phyloP scores from a whole-genome alignment of 768 basidiomycete genomes.

The Clitopilus passeckerianus region DNA sequence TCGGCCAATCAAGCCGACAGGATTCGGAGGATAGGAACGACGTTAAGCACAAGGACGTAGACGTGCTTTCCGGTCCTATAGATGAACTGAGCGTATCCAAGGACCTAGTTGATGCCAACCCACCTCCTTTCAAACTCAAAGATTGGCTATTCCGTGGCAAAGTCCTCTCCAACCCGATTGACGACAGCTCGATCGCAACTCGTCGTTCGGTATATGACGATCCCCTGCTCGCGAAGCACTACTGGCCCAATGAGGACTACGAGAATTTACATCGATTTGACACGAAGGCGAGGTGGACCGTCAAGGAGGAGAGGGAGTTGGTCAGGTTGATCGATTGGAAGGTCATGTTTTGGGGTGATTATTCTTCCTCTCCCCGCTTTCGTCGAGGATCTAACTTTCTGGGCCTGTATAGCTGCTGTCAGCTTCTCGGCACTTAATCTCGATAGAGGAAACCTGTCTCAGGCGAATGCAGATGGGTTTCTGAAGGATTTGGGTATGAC shows the following conservation, averaged over 20 bases:
- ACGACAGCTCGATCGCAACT: slow-evolving; percentile 40
- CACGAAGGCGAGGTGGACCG: slow-evolving; percentile 53
- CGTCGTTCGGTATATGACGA: slow-evolving; percentile 50
- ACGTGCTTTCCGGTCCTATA: neutral
- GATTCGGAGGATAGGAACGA: neutral
- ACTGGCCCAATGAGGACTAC: slow-evolving; percentile 45
- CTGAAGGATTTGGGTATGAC: slow-evolving; percentile 49
- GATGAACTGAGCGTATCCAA: slow-evolving; percentile 3
- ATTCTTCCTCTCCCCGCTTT: neutral
- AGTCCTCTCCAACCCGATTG: slow-evolving; percentile 9
- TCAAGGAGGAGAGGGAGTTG: slow-evolving; percentile 41
- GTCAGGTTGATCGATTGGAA: slow-evolving; percentile 58
- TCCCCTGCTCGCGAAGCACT: slow-evolving; percentile 35
- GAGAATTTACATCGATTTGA: slow-evolving; percentile 58
- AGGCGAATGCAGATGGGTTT: slow-evolving; percentile 57
- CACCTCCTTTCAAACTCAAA: slow-evolving; percentile 27
- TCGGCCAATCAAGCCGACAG: neutral
- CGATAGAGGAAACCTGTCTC: slow-evolving; percentile 47
- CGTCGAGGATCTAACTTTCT: neutral
- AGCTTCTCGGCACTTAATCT: slow-evolving; percentile 54
- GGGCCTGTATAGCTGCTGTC: slow-evolving; percentile 30
- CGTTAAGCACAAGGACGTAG: neutral
- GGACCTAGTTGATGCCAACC: slow-evolving; percentile 30
- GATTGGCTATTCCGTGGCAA: slow-evolving; percentile 27
- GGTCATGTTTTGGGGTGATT: slow-evolving; percentile 44